Base-by-base conservation (phyloP, 208 protist species). In the Trypanosoma mega region DNA sequence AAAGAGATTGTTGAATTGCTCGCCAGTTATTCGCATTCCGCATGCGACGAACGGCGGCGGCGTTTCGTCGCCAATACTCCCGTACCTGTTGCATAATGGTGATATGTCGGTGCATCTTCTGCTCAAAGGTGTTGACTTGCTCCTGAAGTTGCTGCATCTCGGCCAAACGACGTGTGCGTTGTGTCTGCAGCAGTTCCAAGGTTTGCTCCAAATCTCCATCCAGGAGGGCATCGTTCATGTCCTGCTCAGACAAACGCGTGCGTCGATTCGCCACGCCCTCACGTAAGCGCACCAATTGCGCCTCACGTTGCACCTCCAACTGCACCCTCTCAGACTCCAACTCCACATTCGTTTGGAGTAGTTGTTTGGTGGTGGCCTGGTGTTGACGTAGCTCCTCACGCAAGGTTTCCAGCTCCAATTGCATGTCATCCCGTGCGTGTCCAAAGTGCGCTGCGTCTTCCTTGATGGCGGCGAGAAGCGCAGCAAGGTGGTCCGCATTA, bases 51-150 rank as follows among this genome's bases (percentile, higher is more conserved):
- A 86, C 59, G 14, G 68, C 62, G 9, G 53, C 58, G 1, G 68
- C 77, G 50, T 87, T 87, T 43, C 61, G 72, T 3, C 74, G 69
- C 83, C 83, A 90, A 67, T 90, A 90, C 53, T 75, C 69, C 1
- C 64, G 56, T 11, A 80, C 74, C 11, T 43, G 51, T 11, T 72
- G 48, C 6, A 85, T 14, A 12, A 72, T 24, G 20, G 6, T 24
- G 4, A 72, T 59, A 2, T 63, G 46, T 11, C 59, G 39, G 18
- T 18, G 3, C 31, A 80, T 65, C 29, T 54, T 53, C 12, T 9
- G 2, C 6, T 44, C 26, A 20, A 72, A 61, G 0, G 54, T 48
- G 4, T 37, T 34, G 21, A 76, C 63, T 16, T 58, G 26, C 4
- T 43, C 46, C 36, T 71, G 36, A 8, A 71, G 44, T 14, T 60